Evolutionary conservation across 257 asterid genomes (phyloP).

Genomic region (Cinchona pubescens): DNA sequence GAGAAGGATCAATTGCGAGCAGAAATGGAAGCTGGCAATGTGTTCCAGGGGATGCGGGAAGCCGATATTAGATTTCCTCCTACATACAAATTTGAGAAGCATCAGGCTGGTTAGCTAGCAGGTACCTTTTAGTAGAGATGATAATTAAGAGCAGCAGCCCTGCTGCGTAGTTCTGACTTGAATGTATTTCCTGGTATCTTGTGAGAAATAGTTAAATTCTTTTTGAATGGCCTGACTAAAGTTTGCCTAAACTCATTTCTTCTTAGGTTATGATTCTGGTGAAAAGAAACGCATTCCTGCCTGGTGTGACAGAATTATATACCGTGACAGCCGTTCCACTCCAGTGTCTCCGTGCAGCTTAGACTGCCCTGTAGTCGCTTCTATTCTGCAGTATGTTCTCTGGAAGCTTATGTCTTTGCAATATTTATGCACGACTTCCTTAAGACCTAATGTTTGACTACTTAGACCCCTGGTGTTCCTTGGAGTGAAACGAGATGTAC

Average conservation of each 20-base stretch:
- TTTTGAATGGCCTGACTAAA: too few relatives aligned
- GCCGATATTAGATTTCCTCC: constrained; percentile 91
- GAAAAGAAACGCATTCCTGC: constrained; percentile 98
- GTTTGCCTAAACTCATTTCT: too few relatives aligned
- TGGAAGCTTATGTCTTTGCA: constrained; percentile 8
- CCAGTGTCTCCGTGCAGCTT: constrained; percentile 64
- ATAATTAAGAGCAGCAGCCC: neutral
- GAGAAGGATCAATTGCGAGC: constrained; percentile 90
- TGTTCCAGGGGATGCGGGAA: constrained; percentile 97
- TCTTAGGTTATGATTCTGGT: constrained; percentile 96
- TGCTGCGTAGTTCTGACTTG: neutral
- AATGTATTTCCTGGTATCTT: neutral
- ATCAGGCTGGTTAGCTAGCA: constrained; percentile 93
- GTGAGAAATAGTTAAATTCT: neutral
- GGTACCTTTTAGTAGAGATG: constrained; percentile 42
- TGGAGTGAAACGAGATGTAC: neutral
- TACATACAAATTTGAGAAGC: constrained; percentile 89
- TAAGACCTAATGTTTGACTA: neutral
- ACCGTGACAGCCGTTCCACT: constrained; percentile 66
- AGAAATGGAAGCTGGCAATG: constrained; percentile 90
- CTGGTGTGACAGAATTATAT: constrained; percentile 90
- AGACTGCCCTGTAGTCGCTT: constrained; percentile 84
- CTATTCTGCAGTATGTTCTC: constrained; percentile 63
- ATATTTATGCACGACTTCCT: neutral
- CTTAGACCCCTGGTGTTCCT: neutral